Percentiles rank a stretch among this genome's conserved stretches.
Conservation (phyloP, 2,329 filamentous ascomycete genomes). For the Arthrinium puccinioides region DNA sequence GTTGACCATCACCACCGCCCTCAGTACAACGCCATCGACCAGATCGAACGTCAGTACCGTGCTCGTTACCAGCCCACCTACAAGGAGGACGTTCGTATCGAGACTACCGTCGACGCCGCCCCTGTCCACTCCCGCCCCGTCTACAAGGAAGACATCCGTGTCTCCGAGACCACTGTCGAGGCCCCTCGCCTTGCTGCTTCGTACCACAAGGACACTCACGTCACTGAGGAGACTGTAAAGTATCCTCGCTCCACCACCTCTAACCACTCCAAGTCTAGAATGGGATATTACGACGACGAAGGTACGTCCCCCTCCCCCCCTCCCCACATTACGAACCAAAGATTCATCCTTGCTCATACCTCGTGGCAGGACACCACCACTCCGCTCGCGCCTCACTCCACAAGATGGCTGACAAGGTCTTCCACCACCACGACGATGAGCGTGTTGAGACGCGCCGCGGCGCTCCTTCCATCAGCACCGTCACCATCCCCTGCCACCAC, state of each 20-base stretch:
- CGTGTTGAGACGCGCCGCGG: conserved; percentile 39
- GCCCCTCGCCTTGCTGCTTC: conserved; percentile 32
- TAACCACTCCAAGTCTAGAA: conserved; percentile 42
- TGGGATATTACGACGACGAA: conserved; percentile 60
- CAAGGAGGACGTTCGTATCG: conserved; percentile 20
- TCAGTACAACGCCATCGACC: conserved; percentile 48
- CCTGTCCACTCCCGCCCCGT: conserved; percentile 25
- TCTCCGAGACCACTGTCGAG: conserved; percentile 52
- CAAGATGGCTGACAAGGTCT: conserved; percentile 50
- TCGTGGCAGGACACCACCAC: conserved; percentile 49
- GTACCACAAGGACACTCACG: conserved; percentile 27
- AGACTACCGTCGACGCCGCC: conserved; percentile 19
- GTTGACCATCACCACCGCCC: conserved; percentile 47
- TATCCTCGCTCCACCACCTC: conserved; percentile 33
- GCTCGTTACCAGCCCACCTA: conserved; percentile 49
- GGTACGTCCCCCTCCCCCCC: conserved; percentile 39
- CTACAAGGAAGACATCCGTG: conserved; percentile 36
- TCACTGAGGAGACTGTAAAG: not conserved
- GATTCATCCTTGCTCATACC: not conserved
- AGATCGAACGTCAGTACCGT: conserved; percentile 60
- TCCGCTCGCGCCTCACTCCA: conserved; percentile 49
- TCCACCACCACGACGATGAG: conserved; percentile 43
- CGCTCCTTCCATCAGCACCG: conserved; percentile 57
- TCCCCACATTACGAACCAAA: too few species aligned
- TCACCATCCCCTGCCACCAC: conserved; percentile 99